Evolutionary conservation across 2,329 filamentous ascomycete species (phyloP), one percentile per base, ranked within the genome.

Genomic region (Fusarium paranaense): DNA sequence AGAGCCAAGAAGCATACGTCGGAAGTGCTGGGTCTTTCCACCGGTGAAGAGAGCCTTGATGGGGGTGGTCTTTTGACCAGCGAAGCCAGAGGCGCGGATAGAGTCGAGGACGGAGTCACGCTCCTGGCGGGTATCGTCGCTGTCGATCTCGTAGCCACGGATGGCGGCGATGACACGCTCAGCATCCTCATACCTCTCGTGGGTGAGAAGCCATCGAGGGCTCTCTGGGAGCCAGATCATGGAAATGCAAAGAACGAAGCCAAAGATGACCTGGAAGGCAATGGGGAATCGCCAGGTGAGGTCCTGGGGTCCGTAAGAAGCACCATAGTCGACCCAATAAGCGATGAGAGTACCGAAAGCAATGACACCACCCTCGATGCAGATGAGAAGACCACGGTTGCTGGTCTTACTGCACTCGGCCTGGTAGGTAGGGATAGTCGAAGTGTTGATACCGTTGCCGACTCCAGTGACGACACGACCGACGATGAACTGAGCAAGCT

Each of bases 1-100:
- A 0, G 88, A 85, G 4, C 90, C 90, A 7, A 93, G 86, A 62
- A 92, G 73, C 86, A 92, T 90, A 37, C 91, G 86, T 9, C 90
- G 87, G 82, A 91, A 88, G 77, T 92, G 90, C 81, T 93, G 90
- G 0, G 89, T 91, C 82, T 90, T 91, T 70, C 90, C 90, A 58
- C 86, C 85, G 1, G 89, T 91, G 76, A 91, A 86, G 2, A 92
- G 84, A 1, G 88, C 86, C 72, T 86, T 88, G 79, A 88, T 78
- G 0, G 85, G 86, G 0, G 85, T 87, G 73, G 80, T 83, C 83
- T 85, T 86, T 45, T 84, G 81, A 45, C 83, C 83, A 42, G 80
- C 80, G 66, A 83, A 83, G 32, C 86, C 87, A 27, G 86, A 88
- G 50, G 89, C 89, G 45, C 87, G 85, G 70, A 93, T 90, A 0